phyloP scores from a whole-genome alignment of 495 filamentous ascomycete genomes.

The Parmelia sp. region DNA sequence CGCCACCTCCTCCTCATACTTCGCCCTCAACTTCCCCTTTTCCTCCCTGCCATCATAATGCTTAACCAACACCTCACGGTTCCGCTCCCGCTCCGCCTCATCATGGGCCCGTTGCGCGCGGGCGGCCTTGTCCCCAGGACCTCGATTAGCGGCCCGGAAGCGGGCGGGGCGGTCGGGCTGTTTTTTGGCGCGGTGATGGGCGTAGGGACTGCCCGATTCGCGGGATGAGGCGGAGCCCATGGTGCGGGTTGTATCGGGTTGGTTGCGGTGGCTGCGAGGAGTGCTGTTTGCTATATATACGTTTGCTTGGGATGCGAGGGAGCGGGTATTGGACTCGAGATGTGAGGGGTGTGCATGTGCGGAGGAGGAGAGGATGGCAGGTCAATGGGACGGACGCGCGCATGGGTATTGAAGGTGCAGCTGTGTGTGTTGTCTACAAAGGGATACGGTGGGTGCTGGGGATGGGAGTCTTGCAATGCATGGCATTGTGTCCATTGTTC shows the following conservation, averaged over 20 bases:
- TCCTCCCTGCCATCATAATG: neutral
- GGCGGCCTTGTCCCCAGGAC: neutral
- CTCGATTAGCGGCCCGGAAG: no score
- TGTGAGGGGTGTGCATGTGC: no score
- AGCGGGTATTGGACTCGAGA: no score
- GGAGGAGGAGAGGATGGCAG: no score
- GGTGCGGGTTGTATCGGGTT: neutral
- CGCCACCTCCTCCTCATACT: no score
- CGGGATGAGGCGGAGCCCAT: neutral
- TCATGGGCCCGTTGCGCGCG: neutral
- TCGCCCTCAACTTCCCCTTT: neutral
- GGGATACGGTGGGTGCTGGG: no score
- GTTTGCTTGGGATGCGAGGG: neutral
- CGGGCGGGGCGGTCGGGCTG: neutral
- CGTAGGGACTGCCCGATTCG: neutral
- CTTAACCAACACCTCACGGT: neutral
- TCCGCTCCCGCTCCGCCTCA: neutral
- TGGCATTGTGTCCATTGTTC: no score
- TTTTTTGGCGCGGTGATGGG: neutral
- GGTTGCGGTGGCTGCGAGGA: no score
- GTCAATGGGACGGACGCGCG: no score
- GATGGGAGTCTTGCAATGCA: no score
- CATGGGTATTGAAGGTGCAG: no score
- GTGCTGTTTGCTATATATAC: neutral
- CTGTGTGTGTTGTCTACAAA: no score